A percentile compares a stretch with the other conserved stretches of the same genome.
Evolutionary conservation across 352 stramenopile species (phyloP).

Genomic region (Pythium grandisporangium): DNA sequence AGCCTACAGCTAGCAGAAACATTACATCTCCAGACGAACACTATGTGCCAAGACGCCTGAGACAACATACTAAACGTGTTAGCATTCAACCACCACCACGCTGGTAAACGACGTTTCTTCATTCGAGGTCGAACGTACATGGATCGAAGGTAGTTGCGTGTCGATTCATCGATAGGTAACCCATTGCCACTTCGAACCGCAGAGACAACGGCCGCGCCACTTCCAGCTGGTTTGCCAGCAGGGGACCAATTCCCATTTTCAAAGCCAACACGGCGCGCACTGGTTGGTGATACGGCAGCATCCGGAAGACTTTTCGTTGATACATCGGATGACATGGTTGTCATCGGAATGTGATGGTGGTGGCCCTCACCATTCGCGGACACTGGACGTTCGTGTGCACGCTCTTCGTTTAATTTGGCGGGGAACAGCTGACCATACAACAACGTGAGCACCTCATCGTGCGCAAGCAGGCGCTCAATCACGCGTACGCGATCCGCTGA

Average conservation of each 20-base stretch:
- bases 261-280: conserved; percentile 8
- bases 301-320: conserved; percentile 13
- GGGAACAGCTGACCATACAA: conserved; percentile 76
- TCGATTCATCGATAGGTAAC: conserved; percentile 16
- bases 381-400: conserved; percentile 5
- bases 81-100: neutral
- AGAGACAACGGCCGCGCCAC: conserved; percentile 10
- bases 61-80: neutral
- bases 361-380: conserved; percentile 5
- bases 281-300: neutral
- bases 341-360: conserved; percentile 5
- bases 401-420: too few species aligned
- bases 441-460: conserved; percentile 72
- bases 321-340: too few species aligned
- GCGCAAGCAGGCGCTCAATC: conserved; percentile 64
- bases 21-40: too few species aligned
- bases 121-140: too few species aligned
- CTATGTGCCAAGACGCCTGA: neutral
- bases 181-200: conserved; percentile 4
- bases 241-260: conserved; percentile 2
- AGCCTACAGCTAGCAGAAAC: too few species aligned
- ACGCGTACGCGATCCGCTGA: conserved; percentile 52
- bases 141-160: conserved; percentile 14
- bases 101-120: neutral
- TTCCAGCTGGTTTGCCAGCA: conserved; percentile 11